A percentile compares a stretch with the other conserved stretches of the same genome.
These are phyloP conservation scores for Cajanus cajan DNA, from an alignment of 306 rosid species.

Conservation along the genomic window DNA sequence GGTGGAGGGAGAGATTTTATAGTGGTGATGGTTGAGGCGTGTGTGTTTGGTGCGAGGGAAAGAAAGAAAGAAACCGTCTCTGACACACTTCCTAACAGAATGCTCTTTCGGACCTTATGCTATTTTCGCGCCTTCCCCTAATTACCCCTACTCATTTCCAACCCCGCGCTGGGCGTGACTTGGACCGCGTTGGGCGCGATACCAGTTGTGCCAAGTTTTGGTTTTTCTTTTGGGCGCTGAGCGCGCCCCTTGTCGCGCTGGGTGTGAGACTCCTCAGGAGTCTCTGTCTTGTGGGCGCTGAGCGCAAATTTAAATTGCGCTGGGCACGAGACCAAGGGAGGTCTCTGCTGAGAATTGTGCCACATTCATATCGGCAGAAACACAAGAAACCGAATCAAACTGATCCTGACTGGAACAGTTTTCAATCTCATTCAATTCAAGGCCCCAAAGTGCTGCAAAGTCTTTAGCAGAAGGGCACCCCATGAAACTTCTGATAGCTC, in stretches of 20 bases:
- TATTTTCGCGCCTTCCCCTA: conserved; percentile 12
- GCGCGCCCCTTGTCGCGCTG: no score
- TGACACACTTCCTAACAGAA: conserved; percentile 45
- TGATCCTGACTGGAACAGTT: conserved; percentile 32
- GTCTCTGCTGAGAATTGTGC: conserved; percentile 28
- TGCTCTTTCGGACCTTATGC: conserved; percentile 21
- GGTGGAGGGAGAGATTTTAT: conserved; percentile 29
- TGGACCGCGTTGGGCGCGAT: no score
- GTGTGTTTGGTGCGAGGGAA: conserved; percentile 46
- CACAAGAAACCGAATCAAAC: conserved; percentile 42
- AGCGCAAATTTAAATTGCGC: no score
- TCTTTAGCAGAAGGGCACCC: conserved; percentile 83
- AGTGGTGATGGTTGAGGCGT: conserved; percentile 15
- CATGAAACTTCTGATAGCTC: conserved; percentile 56
- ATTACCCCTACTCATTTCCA: conserved; percentile 5
- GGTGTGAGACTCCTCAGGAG: no score
- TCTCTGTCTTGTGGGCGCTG: no score
- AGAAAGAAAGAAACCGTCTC: conserved; percentile 36
- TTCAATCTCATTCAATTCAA: conserved; percentile 51
- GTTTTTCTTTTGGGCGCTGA: no score
- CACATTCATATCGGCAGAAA: conserved; percentile 43
- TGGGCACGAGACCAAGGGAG: no score
- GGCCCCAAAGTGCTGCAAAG: conserved; percentile 78
- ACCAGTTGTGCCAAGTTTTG: no score
- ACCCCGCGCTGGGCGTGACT: no score